These are phyloP conservation scores for Coleophoma crateriformis DNA, from an alignment of 2,329 filamentous ascomycete species.

Conservation along the genomic window DNA sequence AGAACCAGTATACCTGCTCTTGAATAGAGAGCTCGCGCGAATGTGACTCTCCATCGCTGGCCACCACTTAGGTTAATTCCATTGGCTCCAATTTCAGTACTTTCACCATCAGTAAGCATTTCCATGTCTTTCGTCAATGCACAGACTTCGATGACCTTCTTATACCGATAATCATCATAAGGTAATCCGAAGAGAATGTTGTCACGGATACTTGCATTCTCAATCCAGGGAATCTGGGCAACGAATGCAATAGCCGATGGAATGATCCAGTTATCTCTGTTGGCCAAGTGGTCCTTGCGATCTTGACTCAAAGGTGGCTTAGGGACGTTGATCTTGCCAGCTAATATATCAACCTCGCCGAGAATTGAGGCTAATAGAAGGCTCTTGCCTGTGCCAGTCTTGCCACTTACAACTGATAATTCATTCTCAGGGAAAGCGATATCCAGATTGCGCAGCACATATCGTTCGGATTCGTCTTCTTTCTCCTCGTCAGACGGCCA, in stretches of 20 bases:
- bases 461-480: constrained; percentile 51
- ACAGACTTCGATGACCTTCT: constrained; percentile 65
- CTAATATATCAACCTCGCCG: constrained; percentile 67
- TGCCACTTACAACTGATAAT: constrained; percentile 69
- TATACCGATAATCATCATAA: constrained; percentile 62
- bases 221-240: constrained; percentile 78
- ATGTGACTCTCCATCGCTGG: constrained; percentile 76
- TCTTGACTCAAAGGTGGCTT: constrained; percentile 42
- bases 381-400: constrained; percentile 75
- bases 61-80: constrained; percentile 81
- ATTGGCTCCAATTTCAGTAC: constrained; percentile 78
- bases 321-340: constrained; percentile 54
- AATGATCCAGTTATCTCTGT: constrained; percentile 59
- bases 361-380: constrained; percentile 68
- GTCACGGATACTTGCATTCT: constrained; percentile 72
- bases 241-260: constrained; percentile 68
- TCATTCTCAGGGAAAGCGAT: constrained; percentile 63
- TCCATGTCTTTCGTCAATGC: constrained; percentile 71
- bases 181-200: constrained; percentile 78
- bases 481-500: constrained; percentile 68
- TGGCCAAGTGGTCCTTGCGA: constrained; percentile 58
- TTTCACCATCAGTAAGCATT: constrained; percentile 70
- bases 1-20: constrained; percentile 70
- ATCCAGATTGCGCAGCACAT: constrained; percentile 59
- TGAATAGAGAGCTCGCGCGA: constrained; percentile 76